These are phyloP conservation scores for Fusarium sulawesiense DNA, from an alignment of 2,329 filamentous ascomycete genomes.

Conservation along the genomic window DNA sequence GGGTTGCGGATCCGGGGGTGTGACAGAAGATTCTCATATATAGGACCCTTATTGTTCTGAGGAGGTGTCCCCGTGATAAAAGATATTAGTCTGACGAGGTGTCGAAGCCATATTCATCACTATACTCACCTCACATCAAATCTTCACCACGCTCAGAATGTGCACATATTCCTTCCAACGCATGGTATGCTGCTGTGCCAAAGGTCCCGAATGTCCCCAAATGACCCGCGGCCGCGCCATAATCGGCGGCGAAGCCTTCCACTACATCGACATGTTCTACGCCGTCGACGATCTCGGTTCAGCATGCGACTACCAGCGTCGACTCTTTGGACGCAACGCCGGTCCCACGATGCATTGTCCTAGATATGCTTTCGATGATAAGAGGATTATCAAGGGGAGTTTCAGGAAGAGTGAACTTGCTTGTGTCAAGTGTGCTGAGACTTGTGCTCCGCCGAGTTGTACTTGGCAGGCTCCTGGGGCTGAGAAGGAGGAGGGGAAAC, in stretches of 20 bases:
- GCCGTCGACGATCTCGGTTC: slow-evolving; percentile 45
- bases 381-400: slow-evolving; percentile 43
- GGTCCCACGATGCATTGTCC: slow-evolving; percentile 41
- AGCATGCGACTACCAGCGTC: slow-evolving; percentile 46
- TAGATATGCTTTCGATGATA: slow-evolving; percentile 44
- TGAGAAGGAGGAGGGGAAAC: slow-evolving; percentile 19
- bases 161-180: slow-evolving; percentile 47
- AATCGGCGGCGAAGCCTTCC: slow-evolving; percentile 42
- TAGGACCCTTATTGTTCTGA: not conserved
- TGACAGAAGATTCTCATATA: slow-evolving; percentile 24
- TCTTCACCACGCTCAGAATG: slow-evolving; percentile 11
- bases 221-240: slow-evolving; percentile 38
- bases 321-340: slow-evolving; percentile 41
- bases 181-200: slow-evolving; percentile 46
- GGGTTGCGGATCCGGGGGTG: slow-evolving; percentile 35
- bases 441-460: slow-evolving; percentile 45
- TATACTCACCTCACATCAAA: not conserved
- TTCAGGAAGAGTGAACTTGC: slow-evolving; percentile 44
- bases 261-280: slow-evolving; percentile 43
- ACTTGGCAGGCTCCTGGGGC: slow-evolving; percentile 43
- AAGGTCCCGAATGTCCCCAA: slow-evolving; percentile 44
- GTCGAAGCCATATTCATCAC: too few species aligned
- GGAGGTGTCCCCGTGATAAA: not conserved
- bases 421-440: slow-evolving; percentile 45
- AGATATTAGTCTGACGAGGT: not conserved